Conservation (phyloP, 2,329 filamentous ascomycete genomes). For the Trichoderma koningiopsis region DNA sequence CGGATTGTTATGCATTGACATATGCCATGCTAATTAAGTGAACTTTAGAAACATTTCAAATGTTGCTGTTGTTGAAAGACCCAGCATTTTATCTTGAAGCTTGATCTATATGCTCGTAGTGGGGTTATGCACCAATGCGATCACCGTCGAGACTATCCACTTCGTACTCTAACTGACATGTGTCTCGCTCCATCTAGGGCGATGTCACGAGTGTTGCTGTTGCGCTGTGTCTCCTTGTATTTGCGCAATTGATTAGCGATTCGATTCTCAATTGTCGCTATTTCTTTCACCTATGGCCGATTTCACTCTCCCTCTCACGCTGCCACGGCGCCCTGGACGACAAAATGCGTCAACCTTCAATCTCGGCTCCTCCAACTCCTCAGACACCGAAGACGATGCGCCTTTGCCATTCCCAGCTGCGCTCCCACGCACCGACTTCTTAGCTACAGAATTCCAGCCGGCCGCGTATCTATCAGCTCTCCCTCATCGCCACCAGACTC, state of each 20-base stretch:
- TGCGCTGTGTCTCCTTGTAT: neutral
- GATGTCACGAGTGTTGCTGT: neutral
- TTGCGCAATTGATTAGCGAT: neutral
- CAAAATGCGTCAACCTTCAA: constrained; percentile 43
- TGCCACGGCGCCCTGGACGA: constrained; percentile 30
- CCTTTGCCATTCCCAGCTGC: constrained; percentile 86
- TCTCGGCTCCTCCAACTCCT: constrained; percentile 46
- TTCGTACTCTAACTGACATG: neutral
- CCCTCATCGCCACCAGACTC: constrained; percentile 86
- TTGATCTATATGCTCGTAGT: constrained; percentile 28
- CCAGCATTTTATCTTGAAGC: too few species aligned
- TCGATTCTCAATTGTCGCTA: neutral
- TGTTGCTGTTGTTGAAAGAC: too few species aligned
- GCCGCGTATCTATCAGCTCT: constrained; percentile 78
- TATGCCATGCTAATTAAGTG: too few species aligned
- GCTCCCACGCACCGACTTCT: constrained; percentile 80
- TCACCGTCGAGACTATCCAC: neutral
- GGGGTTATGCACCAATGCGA: constrained; percentile 31
- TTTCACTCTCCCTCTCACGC: constrained; percentile 35
- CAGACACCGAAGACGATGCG: constrained; percentile 58
- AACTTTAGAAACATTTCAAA: too few species aligned
- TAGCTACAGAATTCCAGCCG: constrained; percentile 75
- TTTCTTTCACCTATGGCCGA: constrained; percentile 31
- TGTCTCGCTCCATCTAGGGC: neutral
- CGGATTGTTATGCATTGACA: neutral